A percentile compares a stretch with the other conserved stretches of the same genome.
These are phyloP conservation scores for Tetrahymena thermophila DNA, from an alignment of 73 alveolate species.

Conservation along the genomic window DNA sequence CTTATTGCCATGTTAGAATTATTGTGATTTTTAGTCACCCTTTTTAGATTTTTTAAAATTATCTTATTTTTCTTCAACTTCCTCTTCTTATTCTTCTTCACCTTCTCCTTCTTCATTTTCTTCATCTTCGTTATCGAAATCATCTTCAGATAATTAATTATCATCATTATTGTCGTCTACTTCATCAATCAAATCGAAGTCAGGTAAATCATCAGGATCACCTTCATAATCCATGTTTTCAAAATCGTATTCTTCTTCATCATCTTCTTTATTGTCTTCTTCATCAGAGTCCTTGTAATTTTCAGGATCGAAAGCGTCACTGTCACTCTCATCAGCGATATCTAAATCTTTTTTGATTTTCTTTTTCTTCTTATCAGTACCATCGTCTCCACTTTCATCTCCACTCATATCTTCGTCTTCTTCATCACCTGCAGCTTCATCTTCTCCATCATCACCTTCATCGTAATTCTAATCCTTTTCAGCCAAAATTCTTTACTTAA, in stretches of 20 bases:
- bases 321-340: not conserved
- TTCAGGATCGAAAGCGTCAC: slow-evolving; percentile 1
- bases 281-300: not conserved
- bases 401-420: not conserved
- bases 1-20: not conserved
- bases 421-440: not conserved
- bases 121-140: not conserved
- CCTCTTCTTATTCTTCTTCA: not conserved
- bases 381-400: not conserved
- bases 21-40: not conserved
- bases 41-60: not conserved
- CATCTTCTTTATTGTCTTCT: not conserved
- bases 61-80: not conserved
- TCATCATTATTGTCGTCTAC: not conserved
- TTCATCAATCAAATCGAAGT: not conserved
- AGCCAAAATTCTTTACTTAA: not conserved
- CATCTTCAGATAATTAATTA: not conserved
- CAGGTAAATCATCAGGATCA: not conserved
- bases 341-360: not conserved
- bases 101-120: not conserved
- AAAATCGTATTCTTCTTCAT: not conserved
- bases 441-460: not conserved
- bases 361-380: not conserved
- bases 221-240: not conserved
- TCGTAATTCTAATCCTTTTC: not conserved